Conservation (phyloP, 257 asterid genomes). For the Asclepias syriaca region DNA sequence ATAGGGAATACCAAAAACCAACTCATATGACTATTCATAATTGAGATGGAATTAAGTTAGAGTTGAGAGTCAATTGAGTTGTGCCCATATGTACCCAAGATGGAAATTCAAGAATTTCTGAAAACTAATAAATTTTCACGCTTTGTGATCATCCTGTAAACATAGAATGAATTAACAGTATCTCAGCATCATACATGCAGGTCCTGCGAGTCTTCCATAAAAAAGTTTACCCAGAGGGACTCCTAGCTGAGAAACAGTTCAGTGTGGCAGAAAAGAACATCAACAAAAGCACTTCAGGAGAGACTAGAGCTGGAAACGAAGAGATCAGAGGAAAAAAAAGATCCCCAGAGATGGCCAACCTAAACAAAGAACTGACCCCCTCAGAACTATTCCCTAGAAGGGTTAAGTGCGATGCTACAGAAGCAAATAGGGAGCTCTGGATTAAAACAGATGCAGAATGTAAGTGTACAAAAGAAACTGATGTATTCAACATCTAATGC, state of each 20-base stretch:
- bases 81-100: not conserved
- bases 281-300: constrained; percentile 2
- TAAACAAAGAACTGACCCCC: constrained; percentile 18
- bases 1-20: no score
- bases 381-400: constrained; percentile 4
- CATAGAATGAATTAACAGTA: not conserved
- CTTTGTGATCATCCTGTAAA: not conserved
- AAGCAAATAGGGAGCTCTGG: constrained; percentile 32
- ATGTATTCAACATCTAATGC: not conserved
- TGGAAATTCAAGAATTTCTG: not conserved
- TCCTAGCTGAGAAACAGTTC: constrained; percentile 28
- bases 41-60: not conserved
- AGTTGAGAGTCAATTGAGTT: not conserved
- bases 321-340: constrained; percentile 6
- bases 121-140: not conserved
- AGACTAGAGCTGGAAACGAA: not conserved
- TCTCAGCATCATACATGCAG: constrained; percentile 37
- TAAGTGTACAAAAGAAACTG: constrained; percentile 21
- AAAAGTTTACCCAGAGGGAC: constrained; percentile 90
- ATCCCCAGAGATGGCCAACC: constrained; percentile 1
- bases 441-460: constrained; percentile 37
- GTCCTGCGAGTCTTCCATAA: constrained; percentile 74
- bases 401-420: not conserved
- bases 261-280: constrained; percentile 23
- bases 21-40: no score